Percentiles rank a stretch among this genome's conserved stretches.
Conservation (phyloP, 805 yeast species). For the Saccharomycopsis fibuligera region DNA sequence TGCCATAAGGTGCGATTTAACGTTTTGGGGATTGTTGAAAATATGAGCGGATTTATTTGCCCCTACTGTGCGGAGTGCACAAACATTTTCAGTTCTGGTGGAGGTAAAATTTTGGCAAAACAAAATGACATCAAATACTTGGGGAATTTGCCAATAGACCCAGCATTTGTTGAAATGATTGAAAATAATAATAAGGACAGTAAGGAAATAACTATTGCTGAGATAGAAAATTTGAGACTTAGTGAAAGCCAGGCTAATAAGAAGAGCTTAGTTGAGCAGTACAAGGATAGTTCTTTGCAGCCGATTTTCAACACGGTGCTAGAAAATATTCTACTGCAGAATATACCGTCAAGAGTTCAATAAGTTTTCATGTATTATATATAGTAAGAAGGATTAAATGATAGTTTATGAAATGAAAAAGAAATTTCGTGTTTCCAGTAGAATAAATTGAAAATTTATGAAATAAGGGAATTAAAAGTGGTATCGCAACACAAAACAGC, state of each 20-base stretch:
- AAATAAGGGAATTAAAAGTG: too few species aligned
- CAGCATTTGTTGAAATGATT: constrained; percentile 80
- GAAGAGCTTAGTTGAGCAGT: constrained; percentile 33
- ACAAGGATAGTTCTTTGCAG: constrained; percentile 28
- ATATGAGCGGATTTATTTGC: constrained; percentile 95
- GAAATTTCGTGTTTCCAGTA: too few species aligned
- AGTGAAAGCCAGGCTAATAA: too few species aligned
- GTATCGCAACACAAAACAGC: too few species aligned
- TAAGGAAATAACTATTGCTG: constrained; percentile 17
- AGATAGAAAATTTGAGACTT: background rate
- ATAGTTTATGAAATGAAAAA: too few species aligned
- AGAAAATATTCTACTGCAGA: constrained; percentile 29
- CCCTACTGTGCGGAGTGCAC: constrained; percentile 92
- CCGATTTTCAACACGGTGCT: constrained; percentile 45
- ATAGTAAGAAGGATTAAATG: too few species aligned
- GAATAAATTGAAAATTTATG: too few species aligned
- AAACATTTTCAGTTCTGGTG: constrained; percentile 88
- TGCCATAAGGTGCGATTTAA: constrained; percentile 79
- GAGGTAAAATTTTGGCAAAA: constrained; percentile 70
- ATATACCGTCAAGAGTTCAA: constrained; percentile 26
- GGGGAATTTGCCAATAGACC: constrained; percentile 92
- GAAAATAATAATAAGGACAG: constrained; percentile 50
- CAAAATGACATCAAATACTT: constrained; percentile 58
- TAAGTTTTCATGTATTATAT: too few species aligned
- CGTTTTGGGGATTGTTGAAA: constrained; percentile 84